Evolutionary conservation across 345 rosid species (phyloP), one percentile per base, ranked within the genome.

Genomic region (Zanthoxylum bungeanum): DNA sequence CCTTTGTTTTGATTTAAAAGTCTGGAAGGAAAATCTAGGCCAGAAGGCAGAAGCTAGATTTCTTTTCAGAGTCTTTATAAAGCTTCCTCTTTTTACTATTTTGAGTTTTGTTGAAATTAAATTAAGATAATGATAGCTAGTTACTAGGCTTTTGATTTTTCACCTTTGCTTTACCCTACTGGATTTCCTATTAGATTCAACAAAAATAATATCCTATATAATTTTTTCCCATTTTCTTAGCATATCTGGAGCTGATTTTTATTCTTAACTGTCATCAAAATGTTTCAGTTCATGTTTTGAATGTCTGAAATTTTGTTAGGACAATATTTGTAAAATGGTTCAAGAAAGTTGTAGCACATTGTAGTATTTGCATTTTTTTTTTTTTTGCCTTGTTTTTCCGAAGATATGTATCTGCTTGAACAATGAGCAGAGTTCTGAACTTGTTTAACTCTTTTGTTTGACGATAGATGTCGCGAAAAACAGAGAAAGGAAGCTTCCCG

Each of bases 401-500:
- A 39, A 17, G 64, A 53, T 56, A 25, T 21, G 37, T 60, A 14
- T 37, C 51, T 11, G 46, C 33, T 19, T 16, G 34, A 5, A 21
- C 63, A n/a, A 60, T 16, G 34, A 5, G 30, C 63, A n/a, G 65
- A 46, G 40, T 5, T 58, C 39, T 73, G 31, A 53, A 60, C 4
- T 31, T 9, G 19, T 62, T 7, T 49, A 9, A 10, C 4, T 71
- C 19, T 30, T 40, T n/a, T 27, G 39, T 17, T 68, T 56, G 4
- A 0, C 16, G 1, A 7, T 39, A 94, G 98, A 78, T 94, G 98
- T 69, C 89, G 98, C 36, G 98, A 94, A 78, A 94, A 94, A 85
- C 98, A 94, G 85, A 86, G 98, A 77, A 94, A 92, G 80, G 98
- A 94, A 83, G 83, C 98, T 34, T 91, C 90, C 30, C 93, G 95